Base-by-base conservation (phyloP, 2,329 filamentous ascomycete genomes). In the Plectosphaerella cucumerina region DNA sequence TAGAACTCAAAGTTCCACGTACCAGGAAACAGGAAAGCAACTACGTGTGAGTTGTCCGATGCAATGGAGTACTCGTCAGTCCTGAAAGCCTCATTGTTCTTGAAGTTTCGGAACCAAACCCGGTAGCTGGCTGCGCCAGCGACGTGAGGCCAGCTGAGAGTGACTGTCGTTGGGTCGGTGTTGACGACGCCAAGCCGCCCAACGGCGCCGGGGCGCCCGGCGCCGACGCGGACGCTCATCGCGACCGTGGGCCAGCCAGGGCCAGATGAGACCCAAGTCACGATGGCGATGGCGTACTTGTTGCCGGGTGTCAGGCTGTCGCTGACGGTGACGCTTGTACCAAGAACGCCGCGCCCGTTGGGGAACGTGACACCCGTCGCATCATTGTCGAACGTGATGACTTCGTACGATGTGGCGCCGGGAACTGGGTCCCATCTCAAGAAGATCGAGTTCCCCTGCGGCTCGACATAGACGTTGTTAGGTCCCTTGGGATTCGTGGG, bases 1-100 rank as follows among this genome's bases (percentile, higher is more conserved):
- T 50, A 57, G 35, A 57, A 57, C 48, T 57, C 56, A 44, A 53
- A 58, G 47, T 53, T 53, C 56, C 56, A 59, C 8, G 52, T 51
- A 8, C 56, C 55, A 2, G 55, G 56, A 11, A 50, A 54, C 17
- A 58, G 44, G 23, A 57, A 56, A 11, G 37, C 35, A 11, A 57
- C 22, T 3, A 46, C 49, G 3, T 53, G 33, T 1, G 42, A 44
- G 42, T 44, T 44, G 21, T 47, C 55, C 8, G 44, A 47, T 6
- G 5, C 21, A 4, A 39, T 31, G 14, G 42, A 43, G 15, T 42
- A 34, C n/a, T 22, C 50, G 22, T 51, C 46, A 12, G 43, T 47
- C 11, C 9, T 3, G 21, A 51, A 49, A 8, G 26, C 23, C 6
- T 12, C n/a, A 14, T 31, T 21, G 17, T 48, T 43, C 4, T 17